Percentiles rank a stretch among this genome's conserved stretches.
phyloP scores from a whole-genome alignment of 139 green algal genomes.

The Chlorella sp. region DNA sequence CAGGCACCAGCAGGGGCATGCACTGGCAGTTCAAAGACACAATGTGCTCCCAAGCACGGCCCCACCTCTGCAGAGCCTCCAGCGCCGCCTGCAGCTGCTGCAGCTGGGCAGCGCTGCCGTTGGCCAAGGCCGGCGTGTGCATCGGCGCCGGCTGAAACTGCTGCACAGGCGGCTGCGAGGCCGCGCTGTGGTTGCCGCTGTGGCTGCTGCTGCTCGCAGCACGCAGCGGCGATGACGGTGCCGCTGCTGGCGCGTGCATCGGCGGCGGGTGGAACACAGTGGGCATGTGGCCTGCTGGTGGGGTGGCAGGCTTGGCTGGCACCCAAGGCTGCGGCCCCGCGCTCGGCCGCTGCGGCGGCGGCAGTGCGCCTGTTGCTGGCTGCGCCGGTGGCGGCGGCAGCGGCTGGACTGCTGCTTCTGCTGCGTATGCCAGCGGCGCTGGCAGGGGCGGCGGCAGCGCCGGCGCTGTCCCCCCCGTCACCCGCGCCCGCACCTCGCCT shows the following conservation, averaged over 20 bases:
- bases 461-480: background rate
- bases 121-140: background rate
- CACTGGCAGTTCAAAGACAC: background rate
- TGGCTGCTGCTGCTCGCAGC: background rate
- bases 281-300: background rate
- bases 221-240: background rate
- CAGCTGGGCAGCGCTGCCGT: background rate
- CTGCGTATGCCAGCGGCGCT: background rate
- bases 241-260: background rate
- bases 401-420: background rate
- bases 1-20: background rate
- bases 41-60: background rate
- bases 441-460: background rate
- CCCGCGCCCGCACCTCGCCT: conserved; percentile 15
- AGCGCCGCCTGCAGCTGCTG: background rate
- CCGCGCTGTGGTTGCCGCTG: background rate
- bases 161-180: too few relatives aligned
- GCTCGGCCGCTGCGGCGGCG: too few relatives aligned
- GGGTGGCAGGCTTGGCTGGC: background rate
- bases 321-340: background rate
- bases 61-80: conserved; percentile 11
- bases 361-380: background rate
- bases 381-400: background rate
- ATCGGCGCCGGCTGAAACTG: too few relatives aligned
- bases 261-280: background rate